Conservation (phyloP, 2,329 filamentous ascomycete genomes). For the Leptographium flavum region DNA sequence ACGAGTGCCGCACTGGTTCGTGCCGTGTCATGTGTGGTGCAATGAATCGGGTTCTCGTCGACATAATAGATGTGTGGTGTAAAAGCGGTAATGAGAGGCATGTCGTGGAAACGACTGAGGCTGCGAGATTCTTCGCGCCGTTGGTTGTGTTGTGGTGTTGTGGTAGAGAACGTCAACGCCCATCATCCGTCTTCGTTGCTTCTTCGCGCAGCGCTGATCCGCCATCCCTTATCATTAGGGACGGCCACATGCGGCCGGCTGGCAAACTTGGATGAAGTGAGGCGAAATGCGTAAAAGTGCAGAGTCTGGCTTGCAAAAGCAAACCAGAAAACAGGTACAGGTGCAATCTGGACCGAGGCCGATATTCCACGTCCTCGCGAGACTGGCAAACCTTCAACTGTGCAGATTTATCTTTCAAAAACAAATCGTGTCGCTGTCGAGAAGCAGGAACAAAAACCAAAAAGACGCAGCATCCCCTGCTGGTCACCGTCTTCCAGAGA, state of each 20-base stretch:
- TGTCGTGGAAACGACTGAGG: neutral
- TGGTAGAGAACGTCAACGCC: neutral
- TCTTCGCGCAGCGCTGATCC: neutral
- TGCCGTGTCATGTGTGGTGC: neutral
- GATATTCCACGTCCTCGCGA: constrained; percentile 9
- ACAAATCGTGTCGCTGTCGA: constrained; percentile 3
- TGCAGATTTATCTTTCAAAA: neutral
- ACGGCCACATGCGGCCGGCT: neutral
- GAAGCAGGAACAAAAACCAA: constrained; percentile 3
- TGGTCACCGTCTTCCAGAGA: neutral
- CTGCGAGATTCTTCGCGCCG: neutral
- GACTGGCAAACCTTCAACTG: constrained; percentile 6
- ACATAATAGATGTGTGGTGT: neutral
- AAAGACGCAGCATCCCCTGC: neutral
- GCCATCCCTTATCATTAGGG: constrained; percentile 8
- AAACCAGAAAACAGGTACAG: constrained; percentile 12
- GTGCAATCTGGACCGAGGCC: constrained; percentile 5
- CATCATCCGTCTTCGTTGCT: neutral
- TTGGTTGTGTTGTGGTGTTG: neutral
- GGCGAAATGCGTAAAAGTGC: constrained; percentile 14
- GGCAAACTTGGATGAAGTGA: constrained; percentile 7
- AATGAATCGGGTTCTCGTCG: constrained; percentile 2
- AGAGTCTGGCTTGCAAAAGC: constrained; percentile 11
- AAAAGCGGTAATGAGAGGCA: neutral
- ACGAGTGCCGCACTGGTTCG: neutral